These are phyloP conservation scores for Malassezia restricta DNA, from an alignment of 1,284 basidiomycete species.

Conservation along the genomic window DNA sequence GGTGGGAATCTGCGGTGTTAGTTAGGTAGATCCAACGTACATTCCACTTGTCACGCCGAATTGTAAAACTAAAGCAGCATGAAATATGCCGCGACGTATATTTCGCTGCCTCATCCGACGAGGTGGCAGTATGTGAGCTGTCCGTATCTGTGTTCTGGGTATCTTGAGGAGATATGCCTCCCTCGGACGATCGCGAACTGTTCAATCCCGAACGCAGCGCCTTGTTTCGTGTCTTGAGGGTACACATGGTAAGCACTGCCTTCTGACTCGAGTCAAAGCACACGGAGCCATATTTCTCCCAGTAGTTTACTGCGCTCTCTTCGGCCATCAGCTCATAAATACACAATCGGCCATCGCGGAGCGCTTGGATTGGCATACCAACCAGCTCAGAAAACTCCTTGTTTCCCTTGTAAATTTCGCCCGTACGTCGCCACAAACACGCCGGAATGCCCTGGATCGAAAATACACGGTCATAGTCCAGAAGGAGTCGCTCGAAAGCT, in stretches of 20 bases:
- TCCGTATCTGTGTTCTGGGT: neutral
- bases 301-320: constrained; percentile 90
- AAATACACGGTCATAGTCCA: constrained; percentile 92
- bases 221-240: constrained; percentile 50
- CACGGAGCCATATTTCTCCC: constrained; percentile 54
- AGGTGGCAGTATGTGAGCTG: neutral
- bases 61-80: constrained; percentile 92
- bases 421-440: constrained; percentile 89
- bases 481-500: constrained; percentile 82
- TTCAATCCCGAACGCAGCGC: constrained; percentile 12
- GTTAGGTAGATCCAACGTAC: constrained; percentile 15
- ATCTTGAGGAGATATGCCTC: constrained; percentile 3
- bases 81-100: constrained; percentile 56
- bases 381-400: constrained; percentile 81
- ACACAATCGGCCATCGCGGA: constrained; percentile 76
- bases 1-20: constrained; percentile 12
- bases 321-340: constrained; percentile 71
- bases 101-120: neutral
- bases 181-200: neutral
- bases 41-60: constrained; percentile 58
- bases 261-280: constrained; percentile 67
- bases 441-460: constrained; percentile 67
- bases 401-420: constrained; percentile 97
- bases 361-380: constrained; percentile 66
- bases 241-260: constrained; percentile 84